A percentile compares a stretch with the other conserved stretches of the same genome.
These are phyloP conservation scores for Sporormia fimetaria DNA, from an alignment of 495 filamentous ascomycete species.

Conservation along the genomic window DNA sequence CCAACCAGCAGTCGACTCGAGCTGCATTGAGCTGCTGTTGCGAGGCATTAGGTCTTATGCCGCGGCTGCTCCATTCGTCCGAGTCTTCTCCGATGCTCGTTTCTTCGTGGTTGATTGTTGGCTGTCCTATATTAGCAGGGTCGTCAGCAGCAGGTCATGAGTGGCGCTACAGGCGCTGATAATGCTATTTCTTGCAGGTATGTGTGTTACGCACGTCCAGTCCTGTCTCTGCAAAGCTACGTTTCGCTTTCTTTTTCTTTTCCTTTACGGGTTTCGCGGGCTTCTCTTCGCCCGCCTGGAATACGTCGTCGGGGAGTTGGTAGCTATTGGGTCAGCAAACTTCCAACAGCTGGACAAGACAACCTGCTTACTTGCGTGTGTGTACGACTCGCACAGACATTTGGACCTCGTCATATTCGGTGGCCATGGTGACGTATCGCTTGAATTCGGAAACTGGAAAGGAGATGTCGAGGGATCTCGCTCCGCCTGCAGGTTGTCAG, in stretches of 20 bases:
- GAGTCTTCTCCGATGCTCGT: neutral
- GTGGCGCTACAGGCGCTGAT: neutral
- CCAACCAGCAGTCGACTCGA: too few species aligned
- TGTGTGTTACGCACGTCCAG: slow-evolving; percentile 29
- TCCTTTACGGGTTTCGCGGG: slow-evolving; percentile 29
- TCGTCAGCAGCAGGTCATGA: slow-evolving; percentile 6
- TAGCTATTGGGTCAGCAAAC: slow-evolving; percentile 38
- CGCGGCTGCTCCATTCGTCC: neutral
- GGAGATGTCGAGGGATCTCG: slow-evolving; percentile 55
- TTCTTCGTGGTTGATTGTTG: neutral
- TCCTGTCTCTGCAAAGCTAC: slow-evolving; percentile 27
- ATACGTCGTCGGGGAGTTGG: slow-evolving; percentile 81
- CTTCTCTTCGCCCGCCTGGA: slow-evolving; percentile 58
- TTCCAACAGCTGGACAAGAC: neutral
- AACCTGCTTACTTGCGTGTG: slow-evolving; percentile 56
- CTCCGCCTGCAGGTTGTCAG: slow-evolving; percentile 32
- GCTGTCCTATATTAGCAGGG: slow-evolving; percentile 3
- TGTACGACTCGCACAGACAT: slow-evolving; percentile 62
- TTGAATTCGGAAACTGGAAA: slow-evolving; percentile 66
- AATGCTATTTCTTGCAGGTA: neutral
- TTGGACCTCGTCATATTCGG: slow-evolving; percentile 50
- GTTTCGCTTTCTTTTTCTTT: slow-evolving; percentile 32
- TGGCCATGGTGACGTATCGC: slow-evolving; percentile 52
- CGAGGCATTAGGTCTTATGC: neutral
- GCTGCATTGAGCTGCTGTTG: too few species aligned